phyloP scores from a whole-genome alignment of 2,329 filamentous ascomycete species.

The Fusarium decemcellulare region DNA sequence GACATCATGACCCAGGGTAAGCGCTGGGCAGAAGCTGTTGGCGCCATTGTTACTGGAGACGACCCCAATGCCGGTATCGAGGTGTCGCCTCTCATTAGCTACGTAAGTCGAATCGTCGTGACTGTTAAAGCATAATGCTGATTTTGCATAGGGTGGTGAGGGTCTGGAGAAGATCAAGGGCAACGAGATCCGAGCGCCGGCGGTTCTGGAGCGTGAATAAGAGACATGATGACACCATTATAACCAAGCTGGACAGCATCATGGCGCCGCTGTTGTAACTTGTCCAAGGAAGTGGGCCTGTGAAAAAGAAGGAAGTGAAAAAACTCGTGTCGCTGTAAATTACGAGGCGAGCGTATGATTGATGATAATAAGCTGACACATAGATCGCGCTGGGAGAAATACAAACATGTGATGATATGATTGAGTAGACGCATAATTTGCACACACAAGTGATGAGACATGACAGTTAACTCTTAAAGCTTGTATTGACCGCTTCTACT shows the following conservation, averaged over 20 bases:
- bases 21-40: constrained; percentile 86
- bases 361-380: too few relatives aligned
- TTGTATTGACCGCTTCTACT: constrained; percentile 30
- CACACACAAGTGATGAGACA: neutral
- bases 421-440: too few relatives aligned
- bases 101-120: constrained; percentile 74
- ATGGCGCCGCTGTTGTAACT: constrained; percentile 31
- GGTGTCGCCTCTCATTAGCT: constrained; percentile 93
- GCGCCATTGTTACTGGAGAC: constrained; percentile 78
- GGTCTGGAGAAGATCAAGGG: constrained; percentile 70
- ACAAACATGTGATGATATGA: too few relatives aligned
- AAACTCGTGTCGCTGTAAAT: too few relatives aligned
- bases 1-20: constrained; percentile 93
- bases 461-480: constrained; percentile 27
- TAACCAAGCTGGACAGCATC: constrained; percentile 23
- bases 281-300: constrained; percentile 11
- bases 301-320: too few relatives aligned
- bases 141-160: constrained; percentile 68
- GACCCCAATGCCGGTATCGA: constrained; percentile 82
- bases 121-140: constrained; percentile 9
- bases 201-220: constrained; percentile 64
- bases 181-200: constrained; percentile 66
- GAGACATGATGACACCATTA: constrained; percentile 31
- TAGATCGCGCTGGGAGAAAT: too few relatives aligned
- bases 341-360: too few relatives aligned